Base-by-base conservation (phyloP, 176 grass and related monocot genomes). In the Bothriochloa decipiens region DNA sequence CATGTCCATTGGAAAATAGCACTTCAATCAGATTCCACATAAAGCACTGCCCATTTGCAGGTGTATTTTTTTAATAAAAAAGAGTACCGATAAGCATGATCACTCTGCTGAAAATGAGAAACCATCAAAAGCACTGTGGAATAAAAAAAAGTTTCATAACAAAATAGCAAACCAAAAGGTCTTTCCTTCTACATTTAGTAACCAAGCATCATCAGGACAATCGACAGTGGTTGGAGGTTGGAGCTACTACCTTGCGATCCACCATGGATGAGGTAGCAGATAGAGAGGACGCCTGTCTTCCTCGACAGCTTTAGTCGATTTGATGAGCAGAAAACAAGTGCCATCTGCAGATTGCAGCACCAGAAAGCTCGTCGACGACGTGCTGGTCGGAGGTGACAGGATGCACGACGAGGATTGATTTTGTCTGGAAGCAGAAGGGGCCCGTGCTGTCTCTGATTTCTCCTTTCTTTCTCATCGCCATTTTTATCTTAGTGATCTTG, bases 111-210 rank as follows among this genome's bases (percentile, higher is more conserved):
- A 20, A 79, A 79, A 14, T 1, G 18, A 35, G 6, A 74, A 8
- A 52, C 6, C 25, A 49, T 68, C 13, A 46, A 81, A 76, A 70
- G 29, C 39, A 43, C 23, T 64, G 11, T 18, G 3, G 26, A 35
- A 53, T 76, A 53, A 60, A 29, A 71, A 46, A 10, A 60, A 9
- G 2, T 32, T 26, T 33, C 5, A 20, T 20, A 53, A 42, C 41
- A 45, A 25, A 77, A 28, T 17, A 9, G 8, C 23, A 43, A 82
- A 10, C 5, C 4, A 6, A 39, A 41, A 77, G 67, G 65, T 6
- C 0, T 71, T 87, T 87, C 40, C 76, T 28, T 50, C 71, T 74
- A 17, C 52, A 87, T 87, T 76, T 76, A 60, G 79, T 50, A 82
- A 70, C 78, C 55, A 15, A 49, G 25, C 32, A 22, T 13, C 42